phyloP scores from a whole-genome alignment of 179 eudicot species.

The Nepenthes alata region DNA sequence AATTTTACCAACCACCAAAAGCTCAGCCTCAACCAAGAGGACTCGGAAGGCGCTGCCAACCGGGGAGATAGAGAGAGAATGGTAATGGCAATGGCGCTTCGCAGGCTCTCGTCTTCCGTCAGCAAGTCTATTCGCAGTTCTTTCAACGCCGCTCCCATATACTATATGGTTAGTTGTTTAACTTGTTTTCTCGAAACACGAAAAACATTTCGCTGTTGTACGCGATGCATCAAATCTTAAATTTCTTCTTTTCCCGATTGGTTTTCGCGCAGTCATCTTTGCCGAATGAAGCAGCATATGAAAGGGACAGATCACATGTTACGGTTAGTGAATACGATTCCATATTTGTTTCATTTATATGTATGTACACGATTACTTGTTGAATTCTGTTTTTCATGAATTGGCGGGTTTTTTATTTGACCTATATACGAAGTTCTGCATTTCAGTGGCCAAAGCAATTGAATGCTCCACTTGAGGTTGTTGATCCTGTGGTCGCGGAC shows the following conservation, averaged over 20 bases:
- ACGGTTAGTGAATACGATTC: slow-evolving; percentile 26
- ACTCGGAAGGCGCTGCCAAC: background rate
- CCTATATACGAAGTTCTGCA: background rate
- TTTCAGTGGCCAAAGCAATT: slow-evolving; percentile 76
- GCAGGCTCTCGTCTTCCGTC: slow-evolving; percentile 53
- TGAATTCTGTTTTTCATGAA: background rate
- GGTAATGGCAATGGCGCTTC: slow-evolving; percentile 81
- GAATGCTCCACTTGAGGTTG: slow-evolving; percentile 69
- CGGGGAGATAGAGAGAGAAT: slow-evolving; percentile 15
- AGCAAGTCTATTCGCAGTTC: slow-evolving; percentile 41
- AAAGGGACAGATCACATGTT: slow-evolving; percentile 51
- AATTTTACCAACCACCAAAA: too few relatives aligned
- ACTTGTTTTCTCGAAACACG: background rate
- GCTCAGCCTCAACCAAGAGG: too few relatives aligned
- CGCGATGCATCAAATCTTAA: too few relatives aligned
- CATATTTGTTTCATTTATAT: background rate
- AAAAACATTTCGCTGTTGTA: background rate
- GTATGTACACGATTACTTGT: background rate
- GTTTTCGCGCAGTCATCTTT: slow-evolving; percentile 8
- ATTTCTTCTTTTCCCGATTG: background rate
- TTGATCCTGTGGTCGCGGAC: slow-evolving; percentile 86
- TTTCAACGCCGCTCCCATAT: slow-evolving; percentile 37
- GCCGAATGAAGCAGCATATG: slow-evolving; percentile 55
- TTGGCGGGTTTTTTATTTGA: background rate
- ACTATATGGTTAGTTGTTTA: slow-evolving; percentile 35